Conservation (phyloP, 176 grass and related monocot genomes). For the Puya raimondii region DNA sequence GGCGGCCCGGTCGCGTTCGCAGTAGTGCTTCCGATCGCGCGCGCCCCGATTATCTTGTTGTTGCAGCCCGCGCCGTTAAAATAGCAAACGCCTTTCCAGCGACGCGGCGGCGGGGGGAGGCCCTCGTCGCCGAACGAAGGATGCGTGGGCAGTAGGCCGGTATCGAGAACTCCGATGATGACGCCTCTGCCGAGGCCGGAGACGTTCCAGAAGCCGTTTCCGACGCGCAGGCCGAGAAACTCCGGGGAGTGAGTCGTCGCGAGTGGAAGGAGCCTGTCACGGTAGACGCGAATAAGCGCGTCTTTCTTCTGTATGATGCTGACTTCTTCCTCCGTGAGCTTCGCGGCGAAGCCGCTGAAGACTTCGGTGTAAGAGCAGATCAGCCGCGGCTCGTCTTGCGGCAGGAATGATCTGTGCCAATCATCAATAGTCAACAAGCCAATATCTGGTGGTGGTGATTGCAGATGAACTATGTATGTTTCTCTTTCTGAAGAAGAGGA, state of each 20-base stretch:
- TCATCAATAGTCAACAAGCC: conserved; percentile 16
- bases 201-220: conserved; percentile 49
- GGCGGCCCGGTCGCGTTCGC: conserved; percentile 50
- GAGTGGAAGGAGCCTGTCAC: conserved; percentile 45
- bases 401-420: conserved; percentile 74
- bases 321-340: conserved; percentile 55
- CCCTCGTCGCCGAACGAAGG: conserved; percentile 67
- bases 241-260: conserved; percentile 69
- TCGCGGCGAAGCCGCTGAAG: conserved; percentile 78
- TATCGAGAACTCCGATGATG: conserved; percentile 69
- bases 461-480: conserved; percentile 76
- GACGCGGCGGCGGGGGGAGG: conserved; percentile 39
- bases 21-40: conserved; percentile 49
- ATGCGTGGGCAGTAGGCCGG: conserved; percentile 64
- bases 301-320: conserved; percentile 28
- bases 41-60: conserved; percentile 72
- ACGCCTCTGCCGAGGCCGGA: conserved; percentile 53
- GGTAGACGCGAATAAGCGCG: conserved; percentile 45
- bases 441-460: conserved; percentile 4
- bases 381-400: conserved; percentile 30
- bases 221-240: conserved; percentile 64
- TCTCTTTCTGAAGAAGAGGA: conserved; percentile 22
- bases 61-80: conserved; percentile 50
- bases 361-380: conserved; percentile 67
- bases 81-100: conserved; percentile 58